Base-by-base conservation (phyloP, 371 early-diverging fungal genomes). In the Encephalitozoon romaleae region DNA sequence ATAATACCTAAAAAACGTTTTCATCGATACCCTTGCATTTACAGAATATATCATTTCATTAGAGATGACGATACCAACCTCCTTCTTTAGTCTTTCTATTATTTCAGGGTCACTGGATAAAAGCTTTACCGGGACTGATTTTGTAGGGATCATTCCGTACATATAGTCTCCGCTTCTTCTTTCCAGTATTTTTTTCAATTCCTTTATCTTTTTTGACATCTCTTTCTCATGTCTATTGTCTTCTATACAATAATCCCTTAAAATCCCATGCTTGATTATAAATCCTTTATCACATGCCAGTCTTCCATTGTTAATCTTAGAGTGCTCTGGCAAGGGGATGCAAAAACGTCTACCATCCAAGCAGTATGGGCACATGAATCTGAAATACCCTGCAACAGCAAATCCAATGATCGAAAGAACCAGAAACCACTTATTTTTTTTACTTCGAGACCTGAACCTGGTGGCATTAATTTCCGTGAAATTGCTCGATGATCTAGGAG, bases 311-410 rank as follows among this genome's bases (percentile, higher is more conserved):
- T 68, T 23, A 30, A 81, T 5, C 15, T 59, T 67, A 11, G 74
- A 53, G 53, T 81, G 38, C 42, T 43, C 21, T 23, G 81, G 81
- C 21, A 65, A 6, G 8, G 53, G 67, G 4, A 77, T 47, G 42
- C 81, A 81, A 9, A 28, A 42, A 15, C 72, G 53, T 21, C 11
- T 26, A 21, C 34, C 67, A 11, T 15, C 28, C 15, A 12, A 32
- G 26, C 78, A 73, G 26, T 81, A 81, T 28, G 81, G 78, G 43
- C 74, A 76, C 6, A 23, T 30, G 51, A 68, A 74, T 49, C 70
- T 74, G 1, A 78, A 45, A 18, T 65, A 78, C 9, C 18, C 25
- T 1, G 28, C 21, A 9, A 49, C 32, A 4, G 25, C 18, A 11
- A 78, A 12, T 53, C 67, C n/a, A 25, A 63, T 18, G 25, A 47